A percentile compares a stretch with the other conserved stretches of the same genome.
These are phyloP conservation scores for Panaeolus papilionaceus DNA, from an alignment of 768 basidiomycete species.

Conservation along the genomic window DNA sequence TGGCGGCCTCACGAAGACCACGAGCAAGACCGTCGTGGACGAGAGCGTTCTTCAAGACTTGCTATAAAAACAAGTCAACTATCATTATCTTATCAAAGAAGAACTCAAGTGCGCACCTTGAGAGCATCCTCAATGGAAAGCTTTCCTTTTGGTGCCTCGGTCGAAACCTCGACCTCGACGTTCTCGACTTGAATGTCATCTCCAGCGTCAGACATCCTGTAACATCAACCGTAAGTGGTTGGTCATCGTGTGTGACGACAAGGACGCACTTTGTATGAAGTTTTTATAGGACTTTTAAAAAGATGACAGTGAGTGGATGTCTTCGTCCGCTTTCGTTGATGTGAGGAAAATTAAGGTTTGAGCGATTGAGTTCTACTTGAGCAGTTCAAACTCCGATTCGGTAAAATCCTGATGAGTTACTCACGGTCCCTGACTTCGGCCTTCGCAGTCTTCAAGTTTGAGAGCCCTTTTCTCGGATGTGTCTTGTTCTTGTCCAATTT, in stretches of 20 bases:
- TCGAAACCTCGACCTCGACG: conserved; percentile 81
- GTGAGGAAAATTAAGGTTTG: conserved; percentile 66
- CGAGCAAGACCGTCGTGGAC: conserved; percentile 98
- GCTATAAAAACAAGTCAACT: conserved; percentile 51
- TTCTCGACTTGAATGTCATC: conserved; percentile 87
- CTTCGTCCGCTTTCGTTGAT: conserved; percentile 98
- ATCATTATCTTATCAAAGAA: background rate
- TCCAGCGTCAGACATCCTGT: conserved; percentile 97
- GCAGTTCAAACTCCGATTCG: conserved; percentile 61
- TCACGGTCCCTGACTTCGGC: background rate
- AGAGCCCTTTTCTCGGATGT: too few relatives aligned
- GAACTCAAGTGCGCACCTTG: conserved; percentile 56
- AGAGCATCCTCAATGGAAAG: conserved; percentile 95
- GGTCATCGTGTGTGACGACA: background rate
- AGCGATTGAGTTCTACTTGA: conserved; percentile 30
- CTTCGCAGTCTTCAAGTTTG: too few relatives aligned
- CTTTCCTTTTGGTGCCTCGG: conserved; percentile 94
- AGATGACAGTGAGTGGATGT: conserved; percentile 57
- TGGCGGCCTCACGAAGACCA: conserved; percentile 96
- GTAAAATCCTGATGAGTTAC: conserved; percentile 42
- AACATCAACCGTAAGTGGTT: conserved; percentile 19
- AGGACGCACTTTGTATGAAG: conserved; percentile 44
- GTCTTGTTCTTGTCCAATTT: too few relatives aligned
- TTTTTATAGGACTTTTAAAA: conserved; percentile 35
- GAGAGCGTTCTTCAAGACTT: conserved; percentile 99